Evolutionary conservation across 352 stramenopile genomes (phyloP).

Genomic region (Phytophthora citricola): DNA sequence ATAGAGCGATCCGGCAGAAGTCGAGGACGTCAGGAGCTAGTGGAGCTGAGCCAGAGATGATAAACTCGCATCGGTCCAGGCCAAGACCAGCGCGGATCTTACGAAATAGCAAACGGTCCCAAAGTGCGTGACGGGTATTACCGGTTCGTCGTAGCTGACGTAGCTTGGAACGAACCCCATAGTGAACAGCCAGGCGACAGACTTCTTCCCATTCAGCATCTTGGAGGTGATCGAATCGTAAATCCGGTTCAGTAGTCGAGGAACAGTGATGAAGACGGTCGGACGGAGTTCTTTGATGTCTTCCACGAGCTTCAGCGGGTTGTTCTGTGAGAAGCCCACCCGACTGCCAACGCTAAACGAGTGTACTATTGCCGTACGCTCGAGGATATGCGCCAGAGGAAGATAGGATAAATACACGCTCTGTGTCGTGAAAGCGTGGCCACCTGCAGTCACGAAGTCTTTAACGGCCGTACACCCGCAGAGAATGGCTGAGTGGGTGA

Average conservation of each 20-base stretch:
- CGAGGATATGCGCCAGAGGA: slow-evolving; percentile 96
- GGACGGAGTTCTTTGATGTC: slow-evolving; percentile 92
- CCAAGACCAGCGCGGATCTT: slow-evolving; percentile 94
- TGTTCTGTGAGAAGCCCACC: slow-evolving; percentile 94
- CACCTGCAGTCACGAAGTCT: slow-evolving; percentile 39
- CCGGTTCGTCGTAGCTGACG: slow-evolving; percentile 70
- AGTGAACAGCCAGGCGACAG: slow-evolving; percentile 88
- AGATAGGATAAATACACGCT: slow-evolving; percentile 97
- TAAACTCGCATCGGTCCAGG: slow-evolving; percentile 80
- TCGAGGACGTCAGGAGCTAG: slow-evolving; percentile 93
- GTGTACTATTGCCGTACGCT: slow-evolving; percentile 72
- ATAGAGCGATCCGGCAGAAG: slow-evolving; percentile 95
- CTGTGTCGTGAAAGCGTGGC: slow-evolving; percentile 38
- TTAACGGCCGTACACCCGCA: slow-evolving; percentile 36
- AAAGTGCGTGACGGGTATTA: slow-evolving; percentile 75
- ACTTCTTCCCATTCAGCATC: slow-evolving; percentile 60
- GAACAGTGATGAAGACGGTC: slow-evolving; percentile 94
- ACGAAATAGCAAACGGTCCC: slow-evolving; percentile 95
- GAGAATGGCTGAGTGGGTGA: slow-evolving; percentile 90
- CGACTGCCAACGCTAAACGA: slow-evolving; percentile 78
- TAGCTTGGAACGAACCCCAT: slow-evolving; percentile 69
- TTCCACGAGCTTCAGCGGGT: slow-evolving; percentile 91
- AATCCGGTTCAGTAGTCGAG: slow-evolving; percentile 96
- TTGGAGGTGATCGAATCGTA: slow-evolving; percentile 93
- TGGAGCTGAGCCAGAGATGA: slow-evolving; percentile 95